Evolutionary conservation across 2,329 filamentous ascomycete species (phyloP).

Genomic region (Ophiostoma piceae): DNA sequence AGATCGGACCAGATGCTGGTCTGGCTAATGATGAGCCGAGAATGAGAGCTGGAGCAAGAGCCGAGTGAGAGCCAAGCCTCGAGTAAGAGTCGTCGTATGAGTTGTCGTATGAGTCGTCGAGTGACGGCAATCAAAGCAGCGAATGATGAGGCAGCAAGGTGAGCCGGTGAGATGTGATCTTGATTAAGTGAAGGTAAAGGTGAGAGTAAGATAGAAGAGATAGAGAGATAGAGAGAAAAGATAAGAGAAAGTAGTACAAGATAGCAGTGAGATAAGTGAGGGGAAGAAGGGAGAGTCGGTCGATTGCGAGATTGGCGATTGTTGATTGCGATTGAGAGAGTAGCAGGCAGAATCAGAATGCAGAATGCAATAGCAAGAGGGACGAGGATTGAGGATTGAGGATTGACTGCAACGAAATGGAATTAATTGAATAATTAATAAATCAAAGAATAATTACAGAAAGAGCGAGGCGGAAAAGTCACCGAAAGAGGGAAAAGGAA

Average conservation of each 20-base stretch:
- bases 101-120: not conserved
- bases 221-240: not conserved
- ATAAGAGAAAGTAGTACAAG: not conserved
- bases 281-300: not conserved
- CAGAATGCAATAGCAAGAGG: not conserved
- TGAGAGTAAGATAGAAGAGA: not conserved
- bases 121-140: not conserved
- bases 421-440: not conserved
- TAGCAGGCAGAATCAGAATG: not conserved
- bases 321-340: conserved; percentile 1
- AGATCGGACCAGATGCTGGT: too few species aligned
- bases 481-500: not conserved
- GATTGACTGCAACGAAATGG: not conserved
- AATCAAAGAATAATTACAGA: not conserved
- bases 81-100: not conserved
- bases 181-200: not conserved
- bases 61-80: not conserved
- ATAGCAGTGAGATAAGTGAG: conserved; percentile 7
- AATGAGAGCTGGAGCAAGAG: too few species aligned
- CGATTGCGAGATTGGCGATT: not conserved
- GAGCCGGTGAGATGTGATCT: not conserved
- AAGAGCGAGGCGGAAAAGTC: not conserved
- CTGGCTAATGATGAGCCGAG: too few species aligned
- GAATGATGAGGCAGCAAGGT: not conserved
- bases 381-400: not conserved